A percentile compares a stretch with the other conserved stretches of the same genome.
These are phyloP conservation scores for Lolium rigidum DNA, from an alignment of 176 grass and related monocot genomes.

Conservation along the genomic window DNA sequence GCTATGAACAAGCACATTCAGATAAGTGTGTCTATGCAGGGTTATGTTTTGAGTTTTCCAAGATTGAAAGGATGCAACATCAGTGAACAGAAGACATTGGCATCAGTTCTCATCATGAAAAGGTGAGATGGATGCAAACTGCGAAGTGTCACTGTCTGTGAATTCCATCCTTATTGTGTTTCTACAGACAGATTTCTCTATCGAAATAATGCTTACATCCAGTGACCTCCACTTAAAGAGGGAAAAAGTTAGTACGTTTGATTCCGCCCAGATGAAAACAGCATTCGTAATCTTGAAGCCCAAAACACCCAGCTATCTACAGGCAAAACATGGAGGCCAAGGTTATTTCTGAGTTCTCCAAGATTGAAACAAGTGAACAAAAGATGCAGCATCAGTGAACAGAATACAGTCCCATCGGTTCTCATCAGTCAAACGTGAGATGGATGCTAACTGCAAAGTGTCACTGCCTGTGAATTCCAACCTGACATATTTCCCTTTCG, in stretches of 20 bases:
- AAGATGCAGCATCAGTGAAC: too few relatives aligned
- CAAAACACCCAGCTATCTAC: slow-evolving; percentile 34
- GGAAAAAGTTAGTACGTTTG: neutral
- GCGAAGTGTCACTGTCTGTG: neutral
- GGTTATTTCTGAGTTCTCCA: too few relatives aligned
- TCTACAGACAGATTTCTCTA: neutral
- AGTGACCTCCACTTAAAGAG: neutral
- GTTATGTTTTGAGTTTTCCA: neutral
- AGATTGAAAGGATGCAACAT: neutral
- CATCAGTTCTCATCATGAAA: neutral
- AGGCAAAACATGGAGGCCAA: neutral
- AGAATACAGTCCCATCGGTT: too few relatives aligned
- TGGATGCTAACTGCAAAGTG: neutral
- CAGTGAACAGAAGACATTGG: neutral
- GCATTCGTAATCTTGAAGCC: too few relatives aligned
- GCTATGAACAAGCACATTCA: neutral
- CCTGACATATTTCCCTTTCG: neutral
- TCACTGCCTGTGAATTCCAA: neutral
- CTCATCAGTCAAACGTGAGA: neutral
- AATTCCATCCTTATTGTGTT: neutral
- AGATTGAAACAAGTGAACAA: too few relatives aligned
- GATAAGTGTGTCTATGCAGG: neutral
- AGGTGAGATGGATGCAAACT: neutral
- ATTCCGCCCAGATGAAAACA: too few relatives aligned
- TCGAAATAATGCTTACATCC: neutral